Evolutionary conservation across 2,329 filamentous ascomycete species (phyloP), one percentile per base, ranked within the genome.

Genomic region (Beauveria medogensis): DNA sequence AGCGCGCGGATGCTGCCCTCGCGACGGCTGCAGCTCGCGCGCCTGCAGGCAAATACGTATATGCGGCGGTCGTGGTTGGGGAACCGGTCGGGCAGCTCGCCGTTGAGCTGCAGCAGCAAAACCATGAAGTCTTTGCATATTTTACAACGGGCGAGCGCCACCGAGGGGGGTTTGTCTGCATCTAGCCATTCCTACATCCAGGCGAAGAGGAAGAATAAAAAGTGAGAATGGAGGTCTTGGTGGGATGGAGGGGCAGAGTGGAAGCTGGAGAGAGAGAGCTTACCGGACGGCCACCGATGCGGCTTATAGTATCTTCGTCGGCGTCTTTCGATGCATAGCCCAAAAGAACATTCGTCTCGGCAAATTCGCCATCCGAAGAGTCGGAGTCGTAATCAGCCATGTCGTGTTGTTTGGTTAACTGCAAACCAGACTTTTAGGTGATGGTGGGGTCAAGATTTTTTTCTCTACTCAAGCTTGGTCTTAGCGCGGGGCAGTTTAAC

Each of bases 301-400:
- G 90, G 73, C 91, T 97, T 69, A 96, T 88, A 14, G 84, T 82
- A 73, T 99, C 93, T 64, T 91, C 87, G 60, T 87, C 88, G 16
- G 85, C 77, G 60, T 96, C 90, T 70, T 87, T 86, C 1, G 90
- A 89, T 3, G 91, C 90, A 73, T 96, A 99, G 5, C 94, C 94
- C 14, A 99, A 82, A 2, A 97, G 83, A 2, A 97, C 92, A 66
- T 89, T 91, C 7, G 94, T 97, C 72, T 91, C 88, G 20, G 86
- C 88, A 64, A 85, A 91, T 52, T 85, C 82, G 6, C 84, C 82
- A 16, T 85, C 87, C 48, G 84, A 89, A 30, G 90, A 93, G 68
- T 97, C 92, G 71, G 90, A 95, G 68, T 96, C 91, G 76, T 96
- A 95, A 18, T 85, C 80, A 61, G 87, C 80, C 89, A 92, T 92